phyloP scores from a whole-genome alignment of 495 filamentous ascomycete species.

The Aspergillus affinis region DNA sequence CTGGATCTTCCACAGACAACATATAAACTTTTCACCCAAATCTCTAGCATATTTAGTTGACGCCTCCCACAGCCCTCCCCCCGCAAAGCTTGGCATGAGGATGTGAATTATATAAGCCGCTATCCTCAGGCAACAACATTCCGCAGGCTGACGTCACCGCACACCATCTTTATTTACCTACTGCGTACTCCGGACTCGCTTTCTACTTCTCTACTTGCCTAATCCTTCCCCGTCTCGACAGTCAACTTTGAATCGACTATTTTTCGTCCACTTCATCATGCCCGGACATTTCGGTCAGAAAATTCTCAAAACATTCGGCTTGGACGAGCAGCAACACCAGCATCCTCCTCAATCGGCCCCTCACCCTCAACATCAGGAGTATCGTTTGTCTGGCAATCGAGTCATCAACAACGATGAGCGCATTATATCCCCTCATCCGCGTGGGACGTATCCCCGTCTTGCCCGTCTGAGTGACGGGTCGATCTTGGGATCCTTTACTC shows the following conservation, averaged over 20 bases:
- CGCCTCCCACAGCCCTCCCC: no score
- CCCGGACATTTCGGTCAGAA: conserved; percentile 39
- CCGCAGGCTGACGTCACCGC: conserved; percentile 1
- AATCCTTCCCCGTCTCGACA: neutral
- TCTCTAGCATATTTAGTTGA: no score
- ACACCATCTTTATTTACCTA: neutral
- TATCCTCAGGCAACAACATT: conserved; percentile 1
- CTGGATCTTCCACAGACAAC: no score
- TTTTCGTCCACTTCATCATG: conserved; percentile 20
- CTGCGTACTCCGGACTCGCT: neutral
- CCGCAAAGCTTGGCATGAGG: no score
- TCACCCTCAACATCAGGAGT: conserved; percentile 2
- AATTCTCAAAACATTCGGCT: conserved; percentile 33
- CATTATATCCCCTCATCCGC: conserved; percentile 37
- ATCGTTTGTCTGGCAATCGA: conserved; percentile 21
- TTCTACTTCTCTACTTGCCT: neutral
- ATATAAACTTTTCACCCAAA: no score
- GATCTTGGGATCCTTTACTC: conserved; percentile 43
- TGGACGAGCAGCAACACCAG: conserved; percentile 17
- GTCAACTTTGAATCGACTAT: neutral
- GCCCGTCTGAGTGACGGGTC: conserved; percentile 39
- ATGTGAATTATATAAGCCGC: no score
- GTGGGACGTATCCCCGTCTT: conserved; percentile 43
- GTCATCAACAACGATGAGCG: conserved; percentile 41
- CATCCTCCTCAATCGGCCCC: conserved; percentile 4